Percentiles rank a stretch among this genome's conserved stretches.
Evolutionary conservation across 2,329 filamentous ascomycete genomes (phyloP).

Genomic region (Lachnellula suecica): DNA sequence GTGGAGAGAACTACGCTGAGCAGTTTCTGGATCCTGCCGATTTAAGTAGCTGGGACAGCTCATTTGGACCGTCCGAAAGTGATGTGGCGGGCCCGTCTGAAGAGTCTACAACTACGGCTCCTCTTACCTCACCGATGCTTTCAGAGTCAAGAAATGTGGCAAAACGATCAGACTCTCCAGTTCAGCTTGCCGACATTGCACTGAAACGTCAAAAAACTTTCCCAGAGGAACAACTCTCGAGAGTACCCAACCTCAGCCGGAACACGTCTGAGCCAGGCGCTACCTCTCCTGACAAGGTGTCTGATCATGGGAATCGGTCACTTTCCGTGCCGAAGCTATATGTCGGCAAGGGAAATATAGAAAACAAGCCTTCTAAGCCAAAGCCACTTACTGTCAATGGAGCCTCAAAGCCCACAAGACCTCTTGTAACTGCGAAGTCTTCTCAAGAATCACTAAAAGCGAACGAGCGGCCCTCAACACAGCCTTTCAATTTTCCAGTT

Average conservation of each 20-base stretch:
- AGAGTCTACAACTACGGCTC: neutral
- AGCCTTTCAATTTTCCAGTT: constrained; percentile 65
- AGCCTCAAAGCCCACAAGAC: constrained; percentile 9
- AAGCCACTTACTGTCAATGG: constrained; percentile 1
- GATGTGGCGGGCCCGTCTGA: neutral
- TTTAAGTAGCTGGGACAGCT: neutral
- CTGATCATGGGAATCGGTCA: neutral
- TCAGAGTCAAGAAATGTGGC: neutral
- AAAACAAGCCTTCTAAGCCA: neutral
- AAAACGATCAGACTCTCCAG: constrained; percentile 1
- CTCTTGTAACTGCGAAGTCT: constrained; percentile 17
- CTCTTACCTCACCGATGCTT: neutral
- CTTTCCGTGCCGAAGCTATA: neutral
- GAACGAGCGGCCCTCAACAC: constrained; percentile 31
- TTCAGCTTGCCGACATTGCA: neutral
- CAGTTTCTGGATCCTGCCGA: constrained; percentile 12
- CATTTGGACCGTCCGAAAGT: neutral
- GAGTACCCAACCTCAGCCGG: neutral
- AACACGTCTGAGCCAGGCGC: neutral
- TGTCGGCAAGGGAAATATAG: neutral
- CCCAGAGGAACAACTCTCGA: neutral
- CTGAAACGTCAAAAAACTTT: constrained; percentile 5
- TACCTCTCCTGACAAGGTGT: neutral
- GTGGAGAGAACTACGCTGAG: constrained; percentile 5
- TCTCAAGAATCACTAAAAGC: constrained; percentile 41